Base-by-base conservation (phyloP, 768 basidiomycete species). In the Phlebiopsis gigantea region DNA sequence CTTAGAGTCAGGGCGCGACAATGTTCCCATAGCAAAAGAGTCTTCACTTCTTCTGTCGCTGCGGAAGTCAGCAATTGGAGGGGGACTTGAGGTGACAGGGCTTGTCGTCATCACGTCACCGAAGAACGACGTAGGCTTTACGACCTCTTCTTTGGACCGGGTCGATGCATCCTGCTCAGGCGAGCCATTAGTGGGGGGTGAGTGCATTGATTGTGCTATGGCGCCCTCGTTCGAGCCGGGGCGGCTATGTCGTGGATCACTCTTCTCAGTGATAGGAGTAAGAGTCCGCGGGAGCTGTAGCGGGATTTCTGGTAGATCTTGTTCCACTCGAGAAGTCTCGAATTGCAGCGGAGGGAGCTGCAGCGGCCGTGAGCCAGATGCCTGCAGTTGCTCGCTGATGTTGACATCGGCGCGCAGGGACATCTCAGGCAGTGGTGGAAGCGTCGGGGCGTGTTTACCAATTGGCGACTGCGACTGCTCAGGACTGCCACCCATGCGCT, bases 221-320 rank as follows among this genome's bases (percentile, higher is more conserved):
- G 47, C 28, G 14, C 47, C 47, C 28, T 46, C 54, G 7, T 34
- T 26, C 14, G 47, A 55, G 29, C 57, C 65, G 57, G 41, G 53
- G 1, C 56, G 53, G 44, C 72, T 73, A 34, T 73, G 69, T 2
- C 56, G 64, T 6, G 66, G 62, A 43, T 62, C 65, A 61, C 71
- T 74, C 15, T 69, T 63, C 65, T 91, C 89, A 2, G 83, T 83
- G 58, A 90, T 90, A 7, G 88, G 87, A 2, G 88, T 81, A 56
- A 89, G 68, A 5, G 73, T 61, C 28, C 76, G 73, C 14, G 62
- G 62, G 7, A 58, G 26, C 29, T 31, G 48, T 19, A 31, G 50
- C 15, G 54, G 54, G 30, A 55, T 46, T 8, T 31, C 54, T 15
- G 54, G 54, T 15, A 55, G 45, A 24, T 55, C 54, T 5, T 55